A percentile compares a stretch with the other conserved stretches of the same genome.
These are phyloP conservation scores for Lizanozyma gosingica DNA, from an alignment of 1,139 yeast genomes.

Conservation along the genomic window DNA sequence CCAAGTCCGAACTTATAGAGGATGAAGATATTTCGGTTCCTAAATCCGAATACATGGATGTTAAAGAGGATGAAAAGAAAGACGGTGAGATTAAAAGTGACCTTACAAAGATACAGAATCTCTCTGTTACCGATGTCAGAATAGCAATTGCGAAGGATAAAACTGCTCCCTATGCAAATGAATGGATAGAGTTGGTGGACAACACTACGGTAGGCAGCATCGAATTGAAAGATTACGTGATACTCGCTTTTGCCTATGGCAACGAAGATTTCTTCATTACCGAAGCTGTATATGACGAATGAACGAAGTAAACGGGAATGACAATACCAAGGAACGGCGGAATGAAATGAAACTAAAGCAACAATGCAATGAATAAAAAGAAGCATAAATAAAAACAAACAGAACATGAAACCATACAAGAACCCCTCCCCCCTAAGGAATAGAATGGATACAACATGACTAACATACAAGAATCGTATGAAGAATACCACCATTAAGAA, in stretches of 20 bases:
- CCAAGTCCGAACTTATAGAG: too few relatives aligned
- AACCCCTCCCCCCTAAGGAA: too few relatives aligned
- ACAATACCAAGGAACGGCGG: too few relatives aligned
- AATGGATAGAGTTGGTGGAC: constrained; percentile 28
- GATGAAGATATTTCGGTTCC: constrained; percentile 16
- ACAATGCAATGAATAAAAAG: too few relatives aligned
- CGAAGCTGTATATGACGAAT: constrained; percentile 31
- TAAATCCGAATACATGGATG: constrained; percentile 7
- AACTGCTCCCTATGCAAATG: constrained; percentile 28
- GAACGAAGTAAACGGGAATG: too few relatives aligned
- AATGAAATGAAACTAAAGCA: too few relatives aligned
- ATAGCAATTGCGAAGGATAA: constrained; percentile 37
- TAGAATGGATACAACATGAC: too few relatives aligned
- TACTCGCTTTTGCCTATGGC: constrained; percentile 30
- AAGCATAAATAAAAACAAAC: too few relatives aligned
- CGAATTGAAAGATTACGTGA: constrained; percentile 29
- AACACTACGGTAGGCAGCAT: constrained; percentile 17
- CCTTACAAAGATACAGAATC: constrained; percentile 1
- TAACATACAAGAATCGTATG: too few relatives aligned
- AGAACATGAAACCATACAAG: too few relatives aligned
- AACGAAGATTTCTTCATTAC: constrained; percentile 31
- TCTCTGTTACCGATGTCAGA: constrained; percentile 16
- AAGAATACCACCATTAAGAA: too few relatives aligned
- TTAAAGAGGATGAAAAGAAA: constrained; percentile 5
- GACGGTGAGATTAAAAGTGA: constrained; percentile 1